Conservation (phyloP, 306 rosid species). For the Cucumis hystrix region DNA sequence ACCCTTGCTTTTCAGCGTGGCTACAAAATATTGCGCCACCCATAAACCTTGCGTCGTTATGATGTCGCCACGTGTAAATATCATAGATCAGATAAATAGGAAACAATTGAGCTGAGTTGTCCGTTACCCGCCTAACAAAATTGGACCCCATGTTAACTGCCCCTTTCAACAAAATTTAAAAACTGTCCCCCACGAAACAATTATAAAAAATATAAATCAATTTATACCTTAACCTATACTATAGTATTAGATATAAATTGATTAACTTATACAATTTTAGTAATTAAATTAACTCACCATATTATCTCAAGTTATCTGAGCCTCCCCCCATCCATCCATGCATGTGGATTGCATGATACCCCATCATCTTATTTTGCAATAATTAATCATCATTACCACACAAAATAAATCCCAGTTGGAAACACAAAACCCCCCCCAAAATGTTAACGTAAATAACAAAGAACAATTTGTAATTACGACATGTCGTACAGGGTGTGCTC, state of each 20-base stretch:
- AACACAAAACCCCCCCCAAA: background rate
- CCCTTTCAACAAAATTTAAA: slow-evolving; percentile 12
- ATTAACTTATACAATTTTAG: too few relatives aligned
- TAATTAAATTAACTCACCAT: too few relatives aligned
- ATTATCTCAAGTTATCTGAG: background rate
- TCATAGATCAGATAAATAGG: background rate
- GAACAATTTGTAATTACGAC: background rate
- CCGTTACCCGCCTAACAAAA: slow-evolving; percentile 26
- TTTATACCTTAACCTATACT: too few relatives aligned
- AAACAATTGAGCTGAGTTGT: slow-evolving; percentile 19
- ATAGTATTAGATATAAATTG: too few relatives aligned
- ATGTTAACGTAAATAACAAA: background rate
- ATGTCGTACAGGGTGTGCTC: background rate
- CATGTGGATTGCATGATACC: slow-evolving; percentile 8
- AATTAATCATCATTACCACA: background rate
- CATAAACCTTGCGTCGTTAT: background rate
- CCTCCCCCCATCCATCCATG: background rate
- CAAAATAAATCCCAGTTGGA: background rate
- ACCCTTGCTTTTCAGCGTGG: background rate
- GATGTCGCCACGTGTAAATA: slow-evolving; percentile 11
- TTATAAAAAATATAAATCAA: too few relatives aligned
- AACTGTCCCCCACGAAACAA: slow-evolving; percentile 16
- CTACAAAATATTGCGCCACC: background rate
- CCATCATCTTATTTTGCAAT: background rate
- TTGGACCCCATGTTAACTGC: slow-evolving; percentile 18